Evolutionary conservation across 352 stramenopile genomes (phyloP).

Genomic region (Blastocystis hominis): DNA sequence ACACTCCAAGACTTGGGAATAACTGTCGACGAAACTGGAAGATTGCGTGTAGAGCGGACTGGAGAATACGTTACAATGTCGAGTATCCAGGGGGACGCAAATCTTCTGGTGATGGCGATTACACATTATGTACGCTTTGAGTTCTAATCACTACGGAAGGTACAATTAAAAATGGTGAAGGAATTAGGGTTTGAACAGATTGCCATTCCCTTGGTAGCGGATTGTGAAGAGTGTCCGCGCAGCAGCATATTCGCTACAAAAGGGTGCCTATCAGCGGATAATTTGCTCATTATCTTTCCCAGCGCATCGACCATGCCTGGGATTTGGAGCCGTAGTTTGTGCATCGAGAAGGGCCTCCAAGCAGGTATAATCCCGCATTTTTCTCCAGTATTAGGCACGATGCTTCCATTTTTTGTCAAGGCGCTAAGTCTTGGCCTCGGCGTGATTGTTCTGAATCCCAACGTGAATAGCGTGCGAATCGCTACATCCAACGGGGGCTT

Average conservation of each 20-base stretch:
- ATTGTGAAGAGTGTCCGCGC: slow-evolving; percentile 21
- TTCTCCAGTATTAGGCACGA: slow-evolving; percentile 57
- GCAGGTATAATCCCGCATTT: slow-evolving; percentile 63
- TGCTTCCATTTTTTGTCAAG: slow-evolving; percentile 78
- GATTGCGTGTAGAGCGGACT: neutral
- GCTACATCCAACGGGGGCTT: neutral
- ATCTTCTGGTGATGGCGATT: slow-evolving; percentile 24
- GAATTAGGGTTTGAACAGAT: slow-evolving; percentile 51
- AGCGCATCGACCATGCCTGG: slow-evolving; percentile 72
- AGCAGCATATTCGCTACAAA: slow-evolving; percentile 46
- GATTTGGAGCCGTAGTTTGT: slow-evolving; percentile 73
- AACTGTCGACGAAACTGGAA: neutral
- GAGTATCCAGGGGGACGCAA: neutral
- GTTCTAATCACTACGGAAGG: neutral
- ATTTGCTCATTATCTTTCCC: slow-evolving; percentile 72
- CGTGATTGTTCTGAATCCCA: slow-evolving; percentile 76
- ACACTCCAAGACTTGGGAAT: slow-evolving; percentile 38
- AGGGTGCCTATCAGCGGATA: slow-evolving; percentile 24
- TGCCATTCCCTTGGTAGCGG: neutral
- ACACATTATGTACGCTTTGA: neutral
- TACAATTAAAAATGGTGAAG: slow-evolving; percentile 41
- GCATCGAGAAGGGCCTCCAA: slow-evolving; percentile 75
- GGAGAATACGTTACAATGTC: slow-evolving; percentile 37
- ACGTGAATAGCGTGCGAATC: slow-evolving; percentile 68
- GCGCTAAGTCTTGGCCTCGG: slow-evolving; percentile 73